Evolutionary conservation across 2,329 filamentous ascomycete species (phyloP), one percentile per base, ranked within the genome.

Genomic region (Aschersonia sp.): DNA sequence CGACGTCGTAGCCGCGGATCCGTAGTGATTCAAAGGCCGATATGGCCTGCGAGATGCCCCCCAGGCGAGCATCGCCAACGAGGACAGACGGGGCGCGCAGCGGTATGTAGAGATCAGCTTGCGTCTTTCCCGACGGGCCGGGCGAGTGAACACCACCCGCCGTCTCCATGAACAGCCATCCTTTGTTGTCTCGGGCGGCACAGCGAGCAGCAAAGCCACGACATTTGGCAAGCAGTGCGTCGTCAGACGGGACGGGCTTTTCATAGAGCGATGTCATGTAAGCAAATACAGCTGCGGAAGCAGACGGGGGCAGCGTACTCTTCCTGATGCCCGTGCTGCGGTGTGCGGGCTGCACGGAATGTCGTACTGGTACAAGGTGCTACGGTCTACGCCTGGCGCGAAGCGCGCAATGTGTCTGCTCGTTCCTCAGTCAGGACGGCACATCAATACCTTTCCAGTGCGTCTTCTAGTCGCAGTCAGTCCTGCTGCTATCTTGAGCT

Each of bases 101-200:
- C 0, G 84, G 79, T 22, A 81, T 70, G 58, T 89, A 92, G 1
- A 89, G 65, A 56, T 94, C 86, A 2, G 81, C 85, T 58, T 94
- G 87, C 0, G 83, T 79, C 2, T 73, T 83, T 8, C 85, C 84
- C 37, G 83, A 85, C 1, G 86, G 87, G 0, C 77, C 77, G 0
- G 87, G 87, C 0, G 85, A 90, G 51, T 90, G 79, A 0, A 90
- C 83, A 1, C 87, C 87, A 1, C 86, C 87, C 1, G 87, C 86
- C 2, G 87, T 92, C 60, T 94, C 87, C 43, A 92, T 69, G 44
- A 94, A 72, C 1, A 84, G 66, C 62, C 81, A 77, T n/a, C 75
- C 75, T 43, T 66, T 60, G 5, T 65, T 63, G 2, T 55, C 54
- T 22, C 22, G 22, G 22, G 59, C 55, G 4, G 73, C 68, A 47